Evolutionary conservation across 257 asterid species (phyloP), one percentile per base, ranked within the genome.

Genomic region (Haberlea rhodopensis): DNA sequence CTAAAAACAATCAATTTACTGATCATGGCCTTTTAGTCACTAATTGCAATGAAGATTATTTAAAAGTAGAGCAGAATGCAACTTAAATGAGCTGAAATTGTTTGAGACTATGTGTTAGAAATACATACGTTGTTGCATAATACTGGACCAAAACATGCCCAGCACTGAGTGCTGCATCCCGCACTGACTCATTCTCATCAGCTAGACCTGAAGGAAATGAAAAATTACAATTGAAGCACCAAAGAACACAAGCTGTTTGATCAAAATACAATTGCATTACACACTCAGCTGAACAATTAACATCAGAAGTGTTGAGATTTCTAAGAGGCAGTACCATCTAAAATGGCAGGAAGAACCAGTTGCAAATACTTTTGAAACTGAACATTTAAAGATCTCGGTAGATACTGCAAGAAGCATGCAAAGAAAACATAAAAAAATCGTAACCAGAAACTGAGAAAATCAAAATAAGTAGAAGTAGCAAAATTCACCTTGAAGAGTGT

Each of bases 111-210:
- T 31, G 3, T 31, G 40, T 8, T 11, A 8, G 13, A 72, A 74
- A 69, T 52, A 71, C 96, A 53, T 82, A 94, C 97, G 99, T 87
- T 66, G 89, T 77, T 68, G 99, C 97, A 75, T 94, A 94, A 70
- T 94, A 95, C 80, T 94, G 97, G 79, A 94, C 99, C 76, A 94
- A 78, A 71, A 94, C 99, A 83, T 86, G 99, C 75, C 99, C 99
- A 63, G 97, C 96, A 75, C 96, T 85, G 70, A 94, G 95, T 54
- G 99, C 97, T 54, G 97, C 99, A 31, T 94, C 99, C 53, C 99
- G 95, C 22, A 94, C 99, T 71, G 99, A 94, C 75, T 94, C 99
- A 73, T 90, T 94, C 87, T 94, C 99, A 80, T 94, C 99, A 66
- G 99, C 99, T 59, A 94, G 97, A 37, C 99, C 99, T 94, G 81